Evolutionary conservation across 2,329 filamentous ascomycete genomes (phyloP).

Genomic region (Xylariales sp.): DNA sequence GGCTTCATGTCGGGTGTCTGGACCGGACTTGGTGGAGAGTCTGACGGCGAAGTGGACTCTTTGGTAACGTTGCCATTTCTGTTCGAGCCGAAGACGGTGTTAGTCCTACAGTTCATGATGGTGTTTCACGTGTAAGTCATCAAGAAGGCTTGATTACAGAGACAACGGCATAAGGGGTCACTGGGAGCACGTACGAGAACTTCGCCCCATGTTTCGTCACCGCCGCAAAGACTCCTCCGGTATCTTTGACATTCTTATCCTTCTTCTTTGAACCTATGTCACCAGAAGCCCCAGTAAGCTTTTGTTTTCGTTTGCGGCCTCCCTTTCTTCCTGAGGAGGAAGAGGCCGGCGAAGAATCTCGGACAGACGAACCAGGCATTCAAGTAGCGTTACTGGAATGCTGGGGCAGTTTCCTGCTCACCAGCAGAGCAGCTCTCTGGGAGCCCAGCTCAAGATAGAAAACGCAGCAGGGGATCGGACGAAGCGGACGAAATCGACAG

Average conservation of each 20-base stretch:
- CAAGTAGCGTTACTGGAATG: slow-evolving; percentile 22
- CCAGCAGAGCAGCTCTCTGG: slow-evolving; percentile 27
- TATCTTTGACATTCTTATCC: slow-evolving; percentile 30
- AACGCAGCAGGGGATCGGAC: not conserved
- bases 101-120: too few species aligned
- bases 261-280: slow-evolving; percentile 30
- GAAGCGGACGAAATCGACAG: not conserved
- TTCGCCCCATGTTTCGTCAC: slow-evolving; percentile 31
- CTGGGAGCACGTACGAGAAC: slow-evolving; percentile 23
- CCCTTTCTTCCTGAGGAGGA: slow-evolving; percentile 23
- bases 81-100: slow-evolving; percentile 1
- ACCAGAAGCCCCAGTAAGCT: slow-evolving; percentile 25
- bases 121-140: too few species aligned
- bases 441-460: slow-evolving; percentile 4
- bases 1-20: slow-evolving; percentile 27
- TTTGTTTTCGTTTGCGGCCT: slow-evolving; percentile 24
- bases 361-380: slow-evolving; percentile 32
- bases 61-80: slow-evolving; percentile 18
- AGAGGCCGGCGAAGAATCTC: slow-evolving; percentile 24
- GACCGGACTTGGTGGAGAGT: slow-evolving; percentile 19
- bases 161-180: slow-evolving; percentile 17
- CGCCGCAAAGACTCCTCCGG: slow-evolving; percentile 29
- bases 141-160: slow-evolving; percentile 1
- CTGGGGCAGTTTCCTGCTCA: slow-evolving; percentile 29
- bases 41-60: slow-evolving; percentile 19